Base-by-base conservation (phyloP, 2,329 filamentous ascomycete species). In the Nemania sp. region DNA sequence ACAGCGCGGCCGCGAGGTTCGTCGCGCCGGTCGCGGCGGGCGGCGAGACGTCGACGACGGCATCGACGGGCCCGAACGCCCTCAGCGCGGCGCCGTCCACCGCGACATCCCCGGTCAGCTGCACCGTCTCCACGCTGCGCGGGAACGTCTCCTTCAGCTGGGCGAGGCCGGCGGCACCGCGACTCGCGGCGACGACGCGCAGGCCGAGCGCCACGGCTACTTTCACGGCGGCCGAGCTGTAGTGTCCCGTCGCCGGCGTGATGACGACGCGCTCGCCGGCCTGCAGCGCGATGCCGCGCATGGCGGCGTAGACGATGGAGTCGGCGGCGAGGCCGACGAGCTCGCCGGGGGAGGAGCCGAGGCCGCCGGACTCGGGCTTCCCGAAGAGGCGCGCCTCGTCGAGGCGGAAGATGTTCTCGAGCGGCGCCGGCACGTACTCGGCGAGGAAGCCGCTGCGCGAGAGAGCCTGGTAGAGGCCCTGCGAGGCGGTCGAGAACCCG, bases 131-230 rank as follows among this genome's bases (percentile, higher is more conserved):
- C 35, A 82, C 69, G 9, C 72, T 54, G 2, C 40, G 55, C 60
- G 40, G 48, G 2, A 47, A 51, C 2, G 51, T 66, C 6, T 67
- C 68, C 32, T 61, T 63, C 20, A 83, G 56, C 37, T 68, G 67
- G n/a, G 68, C 68, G 18, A 81, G 67, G 39, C 63, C 62, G 37
- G 69, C 65, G 57, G 71, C 62, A 63, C 80, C 80, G 11, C 81
- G 72, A 1, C 82, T 80, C 72, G 81, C 75, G 2, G 82, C 82
- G 52, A 85, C 69, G 6, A 84, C 81, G 12, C 73, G 75, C 1
- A 79, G 80, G 0, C 81, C 82, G 75, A 83, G 79, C 2, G 80
- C 77, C 0, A 79, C 48, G 0, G 81, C 81, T 0, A 79, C 73
- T 3, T 72, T 64, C 0, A 83, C 79, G 0, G 73, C 80, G 0